Percentiles rank a stretch among this genome's conserved stretches.
phyloP scores from a whole-genome alignment of 805 yeast genomes.

The Cyberlindnera lachancei region DNA sequence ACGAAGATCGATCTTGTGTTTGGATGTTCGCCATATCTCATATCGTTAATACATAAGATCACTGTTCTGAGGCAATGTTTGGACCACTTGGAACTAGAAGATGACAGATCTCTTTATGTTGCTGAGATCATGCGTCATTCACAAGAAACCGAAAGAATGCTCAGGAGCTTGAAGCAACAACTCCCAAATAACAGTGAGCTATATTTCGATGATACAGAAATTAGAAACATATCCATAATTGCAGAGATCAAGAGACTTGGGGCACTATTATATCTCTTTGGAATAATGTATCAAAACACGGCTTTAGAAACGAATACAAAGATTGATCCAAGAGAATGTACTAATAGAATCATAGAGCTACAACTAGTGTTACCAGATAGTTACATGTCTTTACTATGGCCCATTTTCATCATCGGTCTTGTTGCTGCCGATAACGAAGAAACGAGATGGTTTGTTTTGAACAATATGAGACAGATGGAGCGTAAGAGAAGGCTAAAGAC shows the following conservation, averaged over 20 bases:
- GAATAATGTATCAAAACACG: constrained; percentile 26
- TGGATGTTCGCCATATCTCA: constrained; percentile 33
- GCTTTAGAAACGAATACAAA: constrained; percentile 7
- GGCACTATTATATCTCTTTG: constrained; percentile 29
- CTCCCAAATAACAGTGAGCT: constrained; percentile 16
- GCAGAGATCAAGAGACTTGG: constrained; percentile 34
- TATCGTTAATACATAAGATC: constrained; percentile 29
- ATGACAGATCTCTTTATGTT: constrained; percentile 4
- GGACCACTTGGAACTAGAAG: constrained; percentile 27
- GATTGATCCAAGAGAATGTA: constrained; percentile 11
- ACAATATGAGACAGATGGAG: constrained; percentile 28
- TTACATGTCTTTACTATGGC: constrained; percentile 34
- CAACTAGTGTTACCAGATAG: constrained; percentile 22
- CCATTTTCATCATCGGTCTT: constrained; percentile 32
- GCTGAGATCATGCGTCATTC: constrained; percentile 23
- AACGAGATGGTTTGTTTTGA: constrained; percentile 32
- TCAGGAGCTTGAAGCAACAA: constrained; percentile 20
- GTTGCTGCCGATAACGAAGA: constrained; percentile 27
- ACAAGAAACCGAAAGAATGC: constrained; percentile 21
- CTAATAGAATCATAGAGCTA: constrained; percentile 20
- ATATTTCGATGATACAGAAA: constrained; percentile 12
- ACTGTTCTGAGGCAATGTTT: constrained; percentile 30
- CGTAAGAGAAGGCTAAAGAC: constrained; percentile 30
- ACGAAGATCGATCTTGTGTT: constrained; percentile 30
- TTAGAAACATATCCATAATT: constrained; percentile 21